Conservation (phyloP, 208 protist genomes). For the Leishmania gerbilli region DNA sequence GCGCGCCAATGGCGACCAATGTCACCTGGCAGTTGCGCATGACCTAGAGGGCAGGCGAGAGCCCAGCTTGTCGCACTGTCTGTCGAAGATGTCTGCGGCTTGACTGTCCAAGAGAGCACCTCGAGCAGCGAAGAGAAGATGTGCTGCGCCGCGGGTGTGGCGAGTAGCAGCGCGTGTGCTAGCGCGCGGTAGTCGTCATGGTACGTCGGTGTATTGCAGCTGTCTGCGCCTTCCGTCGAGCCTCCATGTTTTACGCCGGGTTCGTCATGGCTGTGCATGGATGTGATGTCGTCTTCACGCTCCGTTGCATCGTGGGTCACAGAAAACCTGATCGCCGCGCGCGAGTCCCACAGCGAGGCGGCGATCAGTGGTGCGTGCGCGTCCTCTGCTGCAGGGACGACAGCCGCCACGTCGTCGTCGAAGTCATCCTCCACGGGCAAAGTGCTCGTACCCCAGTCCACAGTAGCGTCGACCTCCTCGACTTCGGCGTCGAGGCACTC, state of each 20-base stretch:
- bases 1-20: slow-evolving; percentile 4
- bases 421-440: background rate
- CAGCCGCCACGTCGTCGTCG: background rate
- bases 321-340: background rate
- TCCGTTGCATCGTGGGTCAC: background rate
- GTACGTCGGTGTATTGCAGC: background rate
- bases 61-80: background rate
- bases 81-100: background rate
- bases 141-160: slow-evolving; percentile 34
- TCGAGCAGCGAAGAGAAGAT: slow-evolving; percentile 65
- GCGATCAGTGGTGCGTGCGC: background rate
- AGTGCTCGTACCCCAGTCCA: background rate
- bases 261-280: background rate
- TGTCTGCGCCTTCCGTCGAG: background rate
- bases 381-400: background rate
- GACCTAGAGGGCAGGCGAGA: background rate
- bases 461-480: background rate
- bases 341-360: slow-evolving; percentile 10
- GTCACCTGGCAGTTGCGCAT: background rate
- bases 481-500: slow-evolving; percentile 2
- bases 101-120: slow-evolving; percentile 38
- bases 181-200: background rate
- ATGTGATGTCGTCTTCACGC: background rate
- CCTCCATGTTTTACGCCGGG: background rate
- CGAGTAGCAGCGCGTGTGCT: slow-evolving; percentile 16